A percentile compares a stretch with the other conserved stretches of the same genome.
phyloP scores from a whole-genome alignment of 202 grass and related monocot species.

The Schoenoplectus triqueter region DNA sequence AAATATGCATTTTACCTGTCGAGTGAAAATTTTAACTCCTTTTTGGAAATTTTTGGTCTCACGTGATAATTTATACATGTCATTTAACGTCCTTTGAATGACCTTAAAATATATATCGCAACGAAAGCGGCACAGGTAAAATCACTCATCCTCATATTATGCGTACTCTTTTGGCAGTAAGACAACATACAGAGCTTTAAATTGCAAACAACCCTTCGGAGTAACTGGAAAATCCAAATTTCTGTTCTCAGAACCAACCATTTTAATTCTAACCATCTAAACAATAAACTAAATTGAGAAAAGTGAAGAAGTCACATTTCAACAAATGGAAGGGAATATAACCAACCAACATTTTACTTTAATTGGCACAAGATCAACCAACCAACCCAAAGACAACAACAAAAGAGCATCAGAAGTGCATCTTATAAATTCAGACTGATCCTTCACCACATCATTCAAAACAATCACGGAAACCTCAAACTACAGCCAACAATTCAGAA shows the following conservation, averaged over 20 bases:
- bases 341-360: slow-evolving; percentile 20
- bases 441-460: background rate
- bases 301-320: background rate
- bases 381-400: slow-evolving; percentile 18
- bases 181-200: background rate
- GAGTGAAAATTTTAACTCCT: no score
- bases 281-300: slow-evolving; percentile 15
- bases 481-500: background rate
- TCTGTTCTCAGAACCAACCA: slow-evolving; percentile 1
- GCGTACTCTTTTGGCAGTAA: background rate
- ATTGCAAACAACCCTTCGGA: background rate
- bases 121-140: no score
- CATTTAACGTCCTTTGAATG: no score
- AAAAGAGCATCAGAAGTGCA: background rate
- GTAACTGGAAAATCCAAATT: background rate
- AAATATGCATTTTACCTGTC: no score
- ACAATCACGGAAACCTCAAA: background rate
- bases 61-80: no score
- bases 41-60: no score
- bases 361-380: slow-evolving; percentile 23
- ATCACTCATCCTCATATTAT: no score
- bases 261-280: slow-evolving; percentile 23
- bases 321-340: background rate
- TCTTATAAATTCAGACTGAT: slow-evolving; percentile 6
- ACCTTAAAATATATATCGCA: no score